Percentiles rank a stretch among this genome's conserved stretches.
Conservation (phyloP, 2,329 filamentous ascomycete species). For the Tolypocladium sp. region DNA sequence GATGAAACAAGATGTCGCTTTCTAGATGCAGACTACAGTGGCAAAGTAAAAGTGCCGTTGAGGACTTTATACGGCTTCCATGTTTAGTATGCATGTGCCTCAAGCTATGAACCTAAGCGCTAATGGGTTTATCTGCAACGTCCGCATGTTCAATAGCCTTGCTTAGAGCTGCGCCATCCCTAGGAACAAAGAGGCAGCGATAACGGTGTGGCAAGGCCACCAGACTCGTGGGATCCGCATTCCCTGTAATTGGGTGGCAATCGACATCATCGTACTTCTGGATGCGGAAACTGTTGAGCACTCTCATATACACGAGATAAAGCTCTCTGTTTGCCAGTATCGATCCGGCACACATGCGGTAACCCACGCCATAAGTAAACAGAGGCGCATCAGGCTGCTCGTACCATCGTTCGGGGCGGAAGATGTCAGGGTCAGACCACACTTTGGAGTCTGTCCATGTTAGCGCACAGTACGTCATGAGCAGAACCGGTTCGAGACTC, state of each 20-base stretch:
- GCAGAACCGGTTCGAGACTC: constrained; percentile 19
- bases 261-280: constrained; percentile 44
- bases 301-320: constrained; percentile 54
- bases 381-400: constrained; percentile 50
- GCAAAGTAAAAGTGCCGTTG: no score
- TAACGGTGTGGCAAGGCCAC: constrained; percentile 52
- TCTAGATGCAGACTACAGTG: no score
- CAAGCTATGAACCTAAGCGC: not conserved
- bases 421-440: constrained; percentile 8
- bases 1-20: no score
- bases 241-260: constrained; percentile 49
- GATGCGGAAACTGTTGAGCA: constrained; percentile 52
- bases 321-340: constrained; percentile 37
- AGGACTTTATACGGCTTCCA: no score
- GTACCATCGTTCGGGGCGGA: constrained; percentile 11
- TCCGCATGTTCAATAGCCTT: not conserved
- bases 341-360: constrained; percentile 56
- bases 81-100: no score
- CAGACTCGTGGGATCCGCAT: constrained; percentile 51
- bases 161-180: constrained; percentile 12
- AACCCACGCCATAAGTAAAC: constrained; percentile 58
- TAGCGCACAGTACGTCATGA: not conserved
- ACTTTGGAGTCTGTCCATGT: constrained; percentile 33
- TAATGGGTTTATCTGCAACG: not conserved
- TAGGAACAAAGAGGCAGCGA: constrained; percentile 42